Percentiles rank a stretch among this genome's conserved stretches.
These are phyloP conservation scores for Senna tora DNA, from an alignment of 306 rosid species.

Conservation along the genomic window DNA sequence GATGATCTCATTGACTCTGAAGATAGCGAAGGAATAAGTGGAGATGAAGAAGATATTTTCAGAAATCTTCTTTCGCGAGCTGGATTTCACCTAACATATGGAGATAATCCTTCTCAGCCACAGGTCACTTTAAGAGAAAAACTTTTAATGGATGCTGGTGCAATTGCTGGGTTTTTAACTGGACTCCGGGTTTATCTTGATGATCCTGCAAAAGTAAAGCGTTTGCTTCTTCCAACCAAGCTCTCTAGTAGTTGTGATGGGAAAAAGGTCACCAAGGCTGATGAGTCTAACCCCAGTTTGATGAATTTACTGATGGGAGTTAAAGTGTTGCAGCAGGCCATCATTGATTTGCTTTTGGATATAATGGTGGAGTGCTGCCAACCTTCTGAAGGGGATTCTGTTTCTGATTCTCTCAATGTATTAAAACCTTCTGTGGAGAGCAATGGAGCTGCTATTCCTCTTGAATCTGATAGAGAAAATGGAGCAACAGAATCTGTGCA, in stretches of 20 bases:
- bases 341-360: conserved; percentile 94
- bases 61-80: conserved; percentile 94
- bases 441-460: conserved; percentile 60
- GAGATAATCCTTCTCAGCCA: conserved; percentile 96
- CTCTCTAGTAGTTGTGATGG: conserved; percentile 83
- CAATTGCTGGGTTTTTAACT: conserved; percentile 96
- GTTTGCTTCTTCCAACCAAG: conserved; percentile 95
- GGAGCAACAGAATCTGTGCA: conserved; percentile 62
- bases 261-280: conserved; percentile 68
- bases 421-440: conserved; percentile 65
- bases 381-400: conserved; percentile 80
- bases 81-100: conserved; percentile 96
- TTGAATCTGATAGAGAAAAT: conserved; percentile 69
- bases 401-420: conserved; percentile 59
- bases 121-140: conserved; percentile 95
- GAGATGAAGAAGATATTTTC: conserved; percentile 97
- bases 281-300: conserved; percentile 95
- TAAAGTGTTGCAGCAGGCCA: conserved; percentile 95
- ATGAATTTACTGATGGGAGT: conserved; percentile 99
- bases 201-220: conserved; percentile 98
- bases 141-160: conserved; percentile 96
- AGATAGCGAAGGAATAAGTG: conserved; percentile 96
- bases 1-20: conserved; percentile 94
- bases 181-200: conserved; percentile 99
- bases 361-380: conserved; percentile 99